Evolutionary conservation across 2,329 filamentous ascomycete species (phyloP).

Genomic region (Zasmidium citrigriseum): DNA sequence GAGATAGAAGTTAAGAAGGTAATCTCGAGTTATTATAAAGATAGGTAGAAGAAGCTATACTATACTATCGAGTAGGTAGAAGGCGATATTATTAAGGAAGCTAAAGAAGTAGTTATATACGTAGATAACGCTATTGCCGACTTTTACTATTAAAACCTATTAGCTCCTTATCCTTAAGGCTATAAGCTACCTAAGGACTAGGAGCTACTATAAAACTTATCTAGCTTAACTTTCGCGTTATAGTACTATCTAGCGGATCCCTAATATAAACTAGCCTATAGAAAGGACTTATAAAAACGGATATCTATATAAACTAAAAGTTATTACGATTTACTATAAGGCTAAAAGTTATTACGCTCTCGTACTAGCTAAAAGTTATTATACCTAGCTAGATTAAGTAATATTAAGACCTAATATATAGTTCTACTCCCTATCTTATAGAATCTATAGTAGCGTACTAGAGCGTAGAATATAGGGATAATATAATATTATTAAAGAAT

Average conservation of each 20-base stretch:
- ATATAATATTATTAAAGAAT: too few species aligned
- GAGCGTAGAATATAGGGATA: too few species aligned
- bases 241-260: background rate
- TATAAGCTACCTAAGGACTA: background rate
- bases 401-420: too few species aligned
- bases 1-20: background rate
- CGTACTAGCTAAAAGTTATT: too few species aligned
- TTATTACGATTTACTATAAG: background rate
- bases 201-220: background rate
- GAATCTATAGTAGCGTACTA: too few species aligned
- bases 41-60: background rate
- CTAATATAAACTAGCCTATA: background rate
- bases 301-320: background rate
- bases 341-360: too few species aligned
- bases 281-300: background rate
- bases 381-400: too few species aligned
- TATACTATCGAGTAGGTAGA: background rate
- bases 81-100: background rate
- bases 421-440: too few species aligned
- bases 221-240: background rate
- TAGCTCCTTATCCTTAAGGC: background rate
- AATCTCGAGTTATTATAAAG: background rate
- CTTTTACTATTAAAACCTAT: slow-evolving; percentile 2
- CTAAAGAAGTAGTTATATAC: background rate
- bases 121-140: background rate